Percentiles rank a stretch among this genome's conserved stretches.
These are phyloP conservation scores for Spathaspora passalidarum DNA, from an alignment of 805 yeast species.

Conservation along the genomic window DNA sequence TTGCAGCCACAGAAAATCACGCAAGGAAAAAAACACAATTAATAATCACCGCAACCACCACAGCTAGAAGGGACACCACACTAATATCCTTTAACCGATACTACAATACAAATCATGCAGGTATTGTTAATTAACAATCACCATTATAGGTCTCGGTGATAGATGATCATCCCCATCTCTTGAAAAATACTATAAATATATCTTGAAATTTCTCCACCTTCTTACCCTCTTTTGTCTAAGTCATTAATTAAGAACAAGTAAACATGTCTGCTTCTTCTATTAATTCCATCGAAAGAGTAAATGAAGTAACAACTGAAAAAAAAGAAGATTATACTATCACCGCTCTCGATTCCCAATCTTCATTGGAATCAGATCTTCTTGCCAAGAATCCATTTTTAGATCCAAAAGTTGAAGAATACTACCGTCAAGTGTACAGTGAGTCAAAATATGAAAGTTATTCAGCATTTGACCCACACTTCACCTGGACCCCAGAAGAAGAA, in stretches of 20 bases:
- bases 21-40: background rate
- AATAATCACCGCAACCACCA: background rate
- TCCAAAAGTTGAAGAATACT: constrained; percentile 8
- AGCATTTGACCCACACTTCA: constrained; percentile 54
- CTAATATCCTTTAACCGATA: background rate
- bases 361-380: background rate
- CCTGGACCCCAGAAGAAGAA: constrained; percentile 56
- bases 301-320: background rate
- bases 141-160: too few species aligned
- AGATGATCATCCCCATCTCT: too few species aligned
- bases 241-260: background rate
- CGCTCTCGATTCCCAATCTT: constrained; percentile 3
- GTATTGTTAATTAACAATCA: too few species aligned
- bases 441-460: constrained; percentile 53
- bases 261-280: background rate
- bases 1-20: background rate
- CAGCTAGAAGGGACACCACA: background rate
- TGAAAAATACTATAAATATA: background rate
- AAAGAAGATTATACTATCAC: background rate
- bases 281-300: background rate
- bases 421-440: constrained; percentile 26
- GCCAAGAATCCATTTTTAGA: constrained; percentile 6
- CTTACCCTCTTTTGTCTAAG: background rate
- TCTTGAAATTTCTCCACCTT: background rate
- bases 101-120: background rate